A percentile compares a stretch with the other conserved stretches of the same genome.
Evolutionary conservation across 2,329 filamentous ascomycete species (phyloP).

Genomic region (Biscogniauxia marginata): DNA sequence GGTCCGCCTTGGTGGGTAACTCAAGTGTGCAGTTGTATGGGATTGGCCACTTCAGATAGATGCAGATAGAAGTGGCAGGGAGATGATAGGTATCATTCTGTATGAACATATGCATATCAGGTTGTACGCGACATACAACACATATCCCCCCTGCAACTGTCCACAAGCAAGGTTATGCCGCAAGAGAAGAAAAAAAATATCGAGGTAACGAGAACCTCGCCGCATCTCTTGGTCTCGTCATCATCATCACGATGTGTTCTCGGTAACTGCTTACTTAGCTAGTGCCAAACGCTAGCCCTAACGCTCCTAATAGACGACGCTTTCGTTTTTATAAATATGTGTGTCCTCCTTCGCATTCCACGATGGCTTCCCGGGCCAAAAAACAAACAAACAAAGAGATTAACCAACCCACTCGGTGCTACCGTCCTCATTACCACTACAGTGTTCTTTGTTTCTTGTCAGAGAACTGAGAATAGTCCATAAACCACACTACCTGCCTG

Average conservation of each 20-base stretch:
- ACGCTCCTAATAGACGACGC: neutral
- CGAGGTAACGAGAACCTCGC: neutral
- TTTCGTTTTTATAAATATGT: constrained; percentile 6
- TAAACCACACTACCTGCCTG: neutral
- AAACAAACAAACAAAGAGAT: neutral
- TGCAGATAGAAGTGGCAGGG: constrained; percentile 13
- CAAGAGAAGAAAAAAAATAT: neutral
- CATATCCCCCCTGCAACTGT: neutral
- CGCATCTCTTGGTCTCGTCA: neutral
- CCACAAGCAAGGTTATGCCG: neutral
- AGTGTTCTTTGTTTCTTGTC: neutral
- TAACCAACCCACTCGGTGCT: too few relatives aligned
- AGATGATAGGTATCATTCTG: constrained; percentile 10
- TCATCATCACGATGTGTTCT: neutral
- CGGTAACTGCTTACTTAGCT: neutral
- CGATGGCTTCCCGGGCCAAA: neutral
- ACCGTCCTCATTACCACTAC: neutral
- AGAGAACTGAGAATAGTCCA: neutral
- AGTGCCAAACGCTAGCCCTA: neutral
- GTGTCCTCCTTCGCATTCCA: neutral
- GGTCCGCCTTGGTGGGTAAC: neutral
- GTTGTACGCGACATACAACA: neutral
- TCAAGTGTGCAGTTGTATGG: constrained; percentile 13
- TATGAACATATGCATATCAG: constrained; percentile 7
- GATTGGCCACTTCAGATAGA: constrained; percentile 15